phyloP scores from a whole-genome alignment of 2,329 filamentous ascomycete genomes.

The Bimuria novae-zelandiae region DNA sequence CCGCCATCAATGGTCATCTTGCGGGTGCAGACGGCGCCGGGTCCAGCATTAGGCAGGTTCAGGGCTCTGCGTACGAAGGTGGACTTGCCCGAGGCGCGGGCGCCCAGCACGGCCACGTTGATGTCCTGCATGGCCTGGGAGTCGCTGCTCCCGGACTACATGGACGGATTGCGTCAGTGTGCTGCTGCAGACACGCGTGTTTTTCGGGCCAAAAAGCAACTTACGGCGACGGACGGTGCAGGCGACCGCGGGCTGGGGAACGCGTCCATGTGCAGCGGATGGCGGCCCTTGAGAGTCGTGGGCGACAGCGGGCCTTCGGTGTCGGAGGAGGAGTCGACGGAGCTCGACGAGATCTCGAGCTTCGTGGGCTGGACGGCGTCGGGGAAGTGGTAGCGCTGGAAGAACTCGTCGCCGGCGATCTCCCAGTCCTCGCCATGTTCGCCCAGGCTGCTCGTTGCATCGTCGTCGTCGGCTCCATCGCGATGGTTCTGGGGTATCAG shows the following conservation, averaged over 20 bases:
- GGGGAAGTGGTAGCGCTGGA: slow-evolving; percentile 48
- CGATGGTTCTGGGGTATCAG: slow-evolving; percentile 33
- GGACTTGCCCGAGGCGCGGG: slow-evolving; percentile 60
- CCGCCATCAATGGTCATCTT: slow-evolving; percentile 62
- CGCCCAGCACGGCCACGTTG: slow-evolving; percentile 63
- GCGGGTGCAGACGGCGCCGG: slow-evolving; percentile 52
- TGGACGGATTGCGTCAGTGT: slow-evolving; percentile 24
- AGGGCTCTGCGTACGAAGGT: slow-evolving; percentile 63
- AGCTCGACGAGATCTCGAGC: slow-evolving; percentile 30
- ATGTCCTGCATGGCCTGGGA: slow-evolving; percentile 54
- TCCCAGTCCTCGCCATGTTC: slow-evolving; percentile 59
- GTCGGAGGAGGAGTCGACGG: slow-evolving; percentile 39
- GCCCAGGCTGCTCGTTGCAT: slow-evolving; percentile 51
- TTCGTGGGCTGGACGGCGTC: slow-evolving; percentile 24
- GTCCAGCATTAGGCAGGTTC: slow-evolving; percentile 54
- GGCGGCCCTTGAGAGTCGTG: slow-evolving; percentile 35
- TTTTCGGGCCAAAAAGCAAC: slow-evolving; percentile 16
- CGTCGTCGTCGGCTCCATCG: slow-evolving; percentile 23
- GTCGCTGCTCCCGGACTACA: slow-evolving; percentile 37
- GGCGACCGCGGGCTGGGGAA: slow-evolving; percentile 24
- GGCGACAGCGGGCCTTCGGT: slow-evolving; percentile 47
- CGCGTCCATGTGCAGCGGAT: slow-evolving; percentile 19
- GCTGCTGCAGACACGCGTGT: neutral
- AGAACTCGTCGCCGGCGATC: slow-evolving; percentile 47
- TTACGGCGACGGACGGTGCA: slow-evolving; percentile 30